Evolutionary conservation across 2,329 filamentous ascomycete genomes (phyloP).

Genomic region (Exophiala sp.): DNA sequence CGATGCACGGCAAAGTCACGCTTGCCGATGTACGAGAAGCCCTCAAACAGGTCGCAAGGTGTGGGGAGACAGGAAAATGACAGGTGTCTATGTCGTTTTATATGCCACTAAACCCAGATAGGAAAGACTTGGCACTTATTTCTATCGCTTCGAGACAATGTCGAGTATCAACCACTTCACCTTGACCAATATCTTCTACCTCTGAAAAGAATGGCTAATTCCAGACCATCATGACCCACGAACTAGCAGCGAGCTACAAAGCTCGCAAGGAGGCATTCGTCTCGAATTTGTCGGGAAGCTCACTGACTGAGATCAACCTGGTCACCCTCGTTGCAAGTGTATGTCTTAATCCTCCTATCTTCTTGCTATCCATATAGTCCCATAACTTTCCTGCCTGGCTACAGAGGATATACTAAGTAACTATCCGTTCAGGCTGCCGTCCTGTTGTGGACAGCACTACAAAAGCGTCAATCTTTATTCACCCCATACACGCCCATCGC

Average conservation of each 20-base stretch:
- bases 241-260: conserved; percentile 64
- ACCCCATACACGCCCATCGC: conserved; percentile 66
- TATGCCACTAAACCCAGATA: too few relatives aligned
- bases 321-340: conserved; percentile 85
- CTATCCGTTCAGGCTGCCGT: conserved; percentile 62
- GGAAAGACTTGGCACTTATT: too few relatives aligned
- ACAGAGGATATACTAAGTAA: neutral
- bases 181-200: neutral
- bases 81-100: too few relatives aligned
- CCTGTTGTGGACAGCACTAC: conserved; percentile 83
- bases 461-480: conserved; percentile 81
- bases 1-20: too few relatives aligned
- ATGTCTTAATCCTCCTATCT: conserved; percentile 36
- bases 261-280: conserved; percentile 92
- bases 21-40: too few relatives aligned
- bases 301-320: conserved; percentile 78
- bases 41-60: too few relatives aligned
- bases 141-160: too few relatives aligned
- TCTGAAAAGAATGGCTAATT: neutral
- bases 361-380: neutral
- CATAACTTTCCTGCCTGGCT: neutral
- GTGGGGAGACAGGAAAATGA: too few relatives aligned
- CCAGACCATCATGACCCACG: neutral
- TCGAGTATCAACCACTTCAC: neutral
- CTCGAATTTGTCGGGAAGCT: conserved; percentile 80